Evolutionary conservation across 768 basidiomycete genomes (phyloP).

Genomic region (Boletellus ananas): DNA sequence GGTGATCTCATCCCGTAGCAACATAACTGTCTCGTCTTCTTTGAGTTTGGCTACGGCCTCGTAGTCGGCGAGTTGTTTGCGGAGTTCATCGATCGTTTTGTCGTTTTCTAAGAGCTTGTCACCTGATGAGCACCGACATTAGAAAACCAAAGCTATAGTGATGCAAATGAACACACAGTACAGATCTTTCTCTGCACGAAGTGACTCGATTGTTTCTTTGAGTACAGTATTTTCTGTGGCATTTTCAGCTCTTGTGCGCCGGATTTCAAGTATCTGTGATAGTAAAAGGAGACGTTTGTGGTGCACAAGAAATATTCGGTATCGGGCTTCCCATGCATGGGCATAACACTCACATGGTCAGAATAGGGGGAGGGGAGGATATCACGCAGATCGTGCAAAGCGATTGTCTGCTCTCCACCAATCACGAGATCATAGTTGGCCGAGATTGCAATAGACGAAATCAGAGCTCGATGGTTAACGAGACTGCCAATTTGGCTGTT

Average conservation of each 20-base stretch:
- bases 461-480: neutral
- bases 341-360: slow-evolving; percentile 3
- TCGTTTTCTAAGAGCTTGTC: neutral
- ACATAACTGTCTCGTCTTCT: too few species aligned
- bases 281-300: neutral
- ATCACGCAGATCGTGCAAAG: neutral
- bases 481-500: neutral
- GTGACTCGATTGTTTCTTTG: neutral
- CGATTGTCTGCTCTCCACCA: neutral
- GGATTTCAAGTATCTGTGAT: neutral
- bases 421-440: neutral
- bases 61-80: neutral
- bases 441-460: slow-evolving; percentile 2
- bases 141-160: neutral
- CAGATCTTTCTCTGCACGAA: neutral
- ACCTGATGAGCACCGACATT: neutral
- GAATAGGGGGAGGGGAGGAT: neutral
- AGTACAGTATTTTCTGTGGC: neutral
- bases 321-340: too few species aligned
- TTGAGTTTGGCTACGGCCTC: too few species aligned
- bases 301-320: too few species aligned
- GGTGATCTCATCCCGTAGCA: too few species aligned
- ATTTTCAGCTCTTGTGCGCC: neutral
- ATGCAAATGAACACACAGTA: neutral
- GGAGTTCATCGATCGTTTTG: neutral